Conservation (phyloP, 2,329 filamentous ascomycete species). For the Monilinia laxa region DNA sequence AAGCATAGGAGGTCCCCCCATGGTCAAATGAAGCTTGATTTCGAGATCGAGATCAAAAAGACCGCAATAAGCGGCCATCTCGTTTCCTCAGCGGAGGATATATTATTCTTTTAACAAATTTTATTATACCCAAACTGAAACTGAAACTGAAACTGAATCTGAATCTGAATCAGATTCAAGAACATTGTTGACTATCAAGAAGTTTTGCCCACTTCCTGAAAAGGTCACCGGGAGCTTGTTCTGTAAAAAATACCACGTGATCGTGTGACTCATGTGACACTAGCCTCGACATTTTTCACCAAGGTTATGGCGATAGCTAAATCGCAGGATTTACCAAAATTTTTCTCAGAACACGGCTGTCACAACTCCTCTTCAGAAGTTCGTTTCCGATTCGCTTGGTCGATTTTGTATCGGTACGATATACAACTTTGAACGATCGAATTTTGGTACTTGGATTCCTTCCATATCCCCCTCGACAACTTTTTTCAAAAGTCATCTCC, state of each 20-base stretch:
- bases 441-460: not conserved
- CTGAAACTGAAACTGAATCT: too few relatives aligned
- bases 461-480: not conserved
- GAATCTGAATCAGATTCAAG: not conserved
- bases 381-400: not conserved
- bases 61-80: not conserved
- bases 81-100: too few relatives aligned
- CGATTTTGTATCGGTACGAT: not conserved
- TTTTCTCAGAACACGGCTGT: not conserved
- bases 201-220: not conserved
- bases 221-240: not conserved
- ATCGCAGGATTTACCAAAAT: not conserved
- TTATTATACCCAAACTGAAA: too few relatives aligned
- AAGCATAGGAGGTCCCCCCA: not conserved
- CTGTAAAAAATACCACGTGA: not conserved
- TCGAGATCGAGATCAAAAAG: too few relatives aligned
- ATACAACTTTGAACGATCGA: not conserved
- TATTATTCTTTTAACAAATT: not conserved
- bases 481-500: not conserved
- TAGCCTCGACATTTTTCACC: conserved; percentile 10
- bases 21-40: not conserved
- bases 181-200: not conserved
- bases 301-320: not conserved
- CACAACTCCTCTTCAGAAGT: not conserved
- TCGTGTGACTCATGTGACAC: conserved; percentile 14